Percentiles rank a stretch among this genome's conserved stretches.
Evolutionary conservation across 164 flowering plant genomes (phyloP).

Genomic region (Magnolia sinica): DNA sequence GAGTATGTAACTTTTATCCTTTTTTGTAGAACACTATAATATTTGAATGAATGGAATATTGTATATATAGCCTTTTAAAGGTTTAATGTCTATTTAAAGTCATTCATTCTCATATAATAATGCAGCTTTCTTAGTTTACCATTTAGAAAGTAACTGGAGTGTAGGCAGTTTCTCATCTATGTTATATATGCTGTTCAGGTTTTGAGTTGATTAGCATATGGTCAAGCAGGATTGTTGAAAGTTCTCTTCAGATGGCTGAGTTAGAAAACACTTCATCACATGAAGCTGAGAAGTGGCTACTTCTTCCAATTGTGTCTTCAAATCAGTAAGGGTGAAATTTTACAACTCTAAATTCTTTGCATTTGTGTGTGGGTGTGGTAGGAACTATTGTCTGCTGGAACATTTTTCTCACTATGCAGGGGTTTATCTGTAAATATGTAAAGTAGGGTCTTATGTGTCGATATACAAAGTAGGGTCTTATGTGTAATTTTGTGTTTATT

Average conservation of each 20-base stretch:
- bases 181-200: constrained; percentile 39
- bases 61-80: not conserved
- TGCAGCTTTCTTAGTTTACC: not conserved
- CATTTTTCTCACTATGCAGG: too few relatives aligned
- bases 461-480: too few relatives aligned
- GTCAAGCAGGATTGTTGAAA: constrained; percentile 69
- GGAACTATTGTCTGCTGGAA: not conserved
- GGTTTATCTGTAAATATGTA: too few relatives aligned
- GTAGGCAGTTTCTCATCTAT: constrained; percentile 1
- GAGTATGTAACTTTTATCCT: not conserved
- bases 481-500: too few relatives aligned
- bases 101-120: not conserved
- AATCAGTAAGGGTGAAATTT: constrained; percentile 44
- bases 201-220: constrained; percentile 72
- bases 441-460: too few relatives aligned
- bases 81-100: not conserved
- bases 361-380: not conserved
- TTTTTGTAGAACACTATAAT: not conserved
- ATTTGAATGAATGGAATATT: not conserved
- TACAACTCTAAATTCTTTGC: not conserved
- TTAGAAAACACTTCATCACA: constrained; percentile 82
- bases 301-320: constrained; percentile 53
- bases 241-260: constrained; percentile 90
- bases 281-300: constrained; percentile 83
- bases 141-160: not conserved